Conservation (phyloP, 129 eudicot species). For the Solidago caesia region DNA sequence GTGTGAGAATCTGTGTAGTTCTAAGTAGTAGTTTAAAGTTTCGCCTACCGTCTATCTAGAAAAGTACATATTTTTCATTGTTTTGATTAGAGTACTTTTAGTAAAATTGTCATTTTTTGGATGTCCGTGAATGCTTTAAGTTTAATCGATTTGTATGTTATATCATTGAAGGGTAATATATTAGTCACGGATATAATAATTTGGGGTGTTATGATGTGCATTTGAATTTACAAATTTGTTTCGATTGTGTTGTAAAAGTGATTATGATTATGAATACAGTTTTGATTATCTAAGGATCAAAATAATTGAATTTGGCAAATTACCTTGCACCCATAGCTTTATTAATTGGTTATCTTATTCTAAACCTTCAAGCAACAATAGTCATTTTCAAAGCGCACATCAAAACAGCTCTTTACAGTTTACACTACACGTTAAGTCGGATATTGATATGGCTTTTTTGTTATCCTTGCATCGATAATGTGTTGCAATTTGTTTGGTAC, state of each 20-base stretch:
- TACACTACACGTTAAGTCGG: not conserved
- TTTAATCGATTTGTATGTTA: not conserved
- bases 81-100: not conserved
- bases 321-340: not conserved
- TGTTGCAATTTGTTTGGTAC: not conserved
- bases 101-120: not conserved
- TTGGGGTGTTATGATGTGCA: not conserved
- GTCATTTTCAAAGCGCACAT: not conserved
- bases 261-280: not conserved
- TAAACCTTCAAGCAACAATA: not conserved
- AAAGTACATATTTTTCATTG: not conserved
- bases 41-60: slow-evolving; percentile 42
- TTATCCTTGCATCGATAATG: not conserved
- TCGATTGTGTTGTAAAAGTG: slow-evolving; percentile 2
- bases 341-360: not conserved
- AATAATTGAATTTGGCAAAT: not conserved
- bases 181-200: not conserved
- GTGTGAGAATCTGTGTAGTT: slow-evolving; percentile 50
- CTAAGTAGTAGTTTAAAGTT: slow-evolving; percentile 34
- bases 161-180: slow-evolving; percentile 4
- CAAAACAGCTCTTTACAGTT: not conserved
- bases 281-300: not conserved
- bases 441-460: not conserved
- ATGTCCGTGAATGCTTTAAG: not conserved
- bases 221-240: not conserved